Evolutionary conservation across 2,329 filamentous ascomycete species (phyloP), one percentile per base, ranked within the genome.

Genomic region (Dactylella cylindrospora): DNA sequence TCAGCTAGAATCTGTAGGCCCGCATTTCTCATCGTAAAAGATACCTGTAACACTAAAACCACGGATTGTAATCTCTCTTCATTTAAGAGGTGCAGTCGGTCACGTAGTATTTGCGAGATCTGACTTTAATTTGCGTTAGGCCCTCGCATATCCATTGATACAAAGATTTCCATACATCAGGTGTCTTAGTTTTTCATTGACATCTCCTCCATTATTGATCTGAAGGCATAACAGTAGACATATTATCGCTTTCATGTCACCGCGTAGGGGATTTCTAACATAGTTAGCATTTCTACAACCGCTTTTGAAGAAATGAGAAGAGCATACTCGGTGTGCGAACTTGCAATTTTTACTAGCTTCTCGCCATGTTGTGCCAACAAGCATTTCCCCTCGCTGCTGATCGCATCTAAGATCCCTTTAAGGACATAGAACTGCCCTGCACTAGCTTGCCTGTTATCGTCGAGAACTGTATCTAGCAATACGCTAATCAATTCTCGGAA

Each of bases 401-500:
- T 54, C 5, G 44, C 36, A 43, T 62, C 49, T 7, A 54, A 22
- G 23, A 62, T 45, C 8, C 57, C 57, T 26, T 62, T 62, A 2
- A 62, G 38, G 6, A 47, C 23, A 20, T 50, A 62, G 22, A 62
- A 50, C 15, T 49, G 43, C 3, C 57, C 49, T n/a, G 49, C 57
- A 19, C 39, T 54, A 7, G 57, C 35, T 49, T 62, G 57, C 13
- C 57, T 44, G 5, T 36, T 20, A 15, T 62, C 49, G 17, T 47
- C 57, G 13, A 54, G 23, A 2, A 62, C 38, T 5, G 43, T 38
- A 17, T 54, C 44, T 7, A 62, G 44, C 12, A 53, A 32, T 13
- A 26, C 19, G 5, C 26, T 49, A 26, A 62, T 7, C 2, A 62
- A 29, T 5, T 17, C 15, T 45, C 54, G 57, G 10, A 54, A 39